Conservation (phyloP, 2,329 filamentous ascomycete species). For the Epichloe scottii region DNA sequence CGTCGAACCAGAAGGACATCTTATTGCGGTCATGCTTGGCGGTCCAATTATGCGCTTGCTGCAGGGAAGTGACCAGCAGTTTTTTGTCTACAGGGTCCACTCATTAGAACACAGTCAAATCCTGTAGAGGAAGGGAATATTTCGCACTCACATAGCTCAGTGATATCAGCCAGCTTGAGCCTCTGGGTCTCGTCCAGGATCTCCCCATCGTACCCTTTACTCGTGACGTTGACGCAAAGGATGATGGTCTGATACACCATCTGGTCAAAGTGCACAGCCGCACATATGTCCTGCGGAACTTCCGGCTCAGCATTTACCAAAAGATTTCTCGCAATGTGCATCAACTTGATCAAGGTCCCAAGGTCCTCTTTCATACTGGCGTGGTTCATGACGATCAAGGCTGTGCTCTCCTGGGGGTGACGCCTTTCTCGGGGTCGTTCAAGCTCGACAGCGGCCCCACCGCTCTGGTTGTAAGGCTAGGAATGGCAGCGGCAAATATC, state of each 20-base stretch:
- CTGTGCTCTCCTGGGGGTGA: conserved; percentile 50
- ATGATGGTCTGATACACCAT: conserved; percentile 55
- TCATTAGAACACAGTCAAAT: neutral
- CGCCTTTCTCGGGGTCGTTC: conserved; percentile 41
- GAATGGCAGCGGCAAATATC: conserved; percentile 49
- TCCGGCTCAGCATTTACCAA: conserved; percentile 52
- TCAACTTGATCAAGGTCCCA: conserved; percentile 51
- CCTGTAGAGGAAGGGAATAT: neutral
- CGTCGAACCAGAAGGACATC: conserved; percentile 56
- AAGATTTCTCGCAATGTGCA: conserved; percentile 54
- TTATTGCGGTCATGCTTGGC: conserved; percentile 58
- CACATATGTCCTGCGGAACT: conserved; percentile 53
- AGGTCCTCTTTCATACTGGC: conserved; percentile 48
- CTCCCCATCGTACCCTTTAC: conserved; percentile 54
- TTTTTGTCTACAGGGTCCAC: conserved; percentile 43
- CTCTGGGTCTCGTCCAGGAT: conserved; percentile 45
- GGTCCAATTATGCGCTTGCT: conserved; percentile 58
- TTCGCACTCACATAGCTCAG: conserved; percentile 43
- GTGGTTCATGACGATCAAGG: conserved; percentile 51
- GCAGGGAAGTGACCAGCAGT: conserved; percentile 50
- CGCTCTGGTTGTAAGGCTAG: conserved; percentile 46
- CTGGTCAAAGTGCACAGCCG: conserved; percentile 51
- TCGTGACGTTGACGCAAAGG: conserved; percentile 53
- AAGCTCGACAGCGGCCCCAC: conserved; percentile 41
- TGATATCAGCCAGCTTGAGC: conserved; percentile 47